These are phyloP conservation scores for Wickerhamomyces sydowiorum DNA, from an alignment of 805 yeast species.

Conservation along the genomic window DNA sequence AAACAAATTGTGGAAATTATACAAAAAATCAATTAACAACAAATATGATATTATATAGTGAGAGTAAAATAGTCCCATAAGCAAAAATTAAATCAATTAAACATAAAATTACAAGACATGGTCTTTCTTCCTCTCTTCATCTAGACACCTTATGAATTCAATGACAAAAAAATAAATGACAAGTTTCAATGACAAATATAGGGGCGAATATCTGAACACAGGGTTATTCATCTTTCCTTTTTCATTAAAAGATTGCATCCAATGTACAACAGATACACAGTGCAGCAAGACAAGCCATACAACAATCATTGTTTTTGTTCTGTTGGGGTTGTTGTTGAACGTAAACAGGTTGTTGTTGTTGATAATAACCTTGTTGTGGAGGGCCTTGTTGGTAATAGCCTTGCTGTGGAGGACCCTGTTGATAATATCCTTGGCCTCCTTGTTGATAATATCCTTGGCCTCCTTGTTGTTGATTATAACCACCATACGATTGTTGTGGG, in stretches of 20 bases:
- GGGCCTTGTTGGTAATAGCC: slow-evolving; percentile 37
- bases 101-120: too few relatives aligned
- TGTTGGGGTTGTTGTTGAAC: slow-evolving; percentile 43
- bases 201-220: too few relatives aligned
- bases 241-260: slow-evolving; percentile 44
- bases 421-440: slow-evolving; percentile 34
- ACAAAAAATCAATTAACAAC: too few relatives aligned
- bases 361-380: slow-evolving; percentile 29
- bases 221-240: neutral
- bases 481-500: slow-evolving; percentile 12
- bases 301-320: slow-evolving; percentile 35
- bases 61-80: too few relatives aligned
- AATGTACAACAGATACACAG: slow-evolving; percentile 51
- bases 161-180: too few relatives aligned
- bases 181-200: neutral
- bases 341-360: slow-evolving; percentile 44
- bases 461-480: slow-evolving; percentile 17
- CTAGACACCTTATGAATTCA: too few relatives aligned
- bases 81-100: too few relatives aligned
- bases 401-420: slow-evolving; percentile 35
- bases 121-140: too few relatives aligned
- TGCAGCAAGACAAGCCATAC: slow-evolving; percentile 49
- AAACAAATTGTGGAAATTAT: too few relatives aligned
- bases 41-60: too few relatives aligned
- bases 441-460: slow-evolving; percentile 31